Evolutionary conservation across 441 rosid genomes (phyloP).

Genomic region (Cnidoscolus chayamansa): DNA sequence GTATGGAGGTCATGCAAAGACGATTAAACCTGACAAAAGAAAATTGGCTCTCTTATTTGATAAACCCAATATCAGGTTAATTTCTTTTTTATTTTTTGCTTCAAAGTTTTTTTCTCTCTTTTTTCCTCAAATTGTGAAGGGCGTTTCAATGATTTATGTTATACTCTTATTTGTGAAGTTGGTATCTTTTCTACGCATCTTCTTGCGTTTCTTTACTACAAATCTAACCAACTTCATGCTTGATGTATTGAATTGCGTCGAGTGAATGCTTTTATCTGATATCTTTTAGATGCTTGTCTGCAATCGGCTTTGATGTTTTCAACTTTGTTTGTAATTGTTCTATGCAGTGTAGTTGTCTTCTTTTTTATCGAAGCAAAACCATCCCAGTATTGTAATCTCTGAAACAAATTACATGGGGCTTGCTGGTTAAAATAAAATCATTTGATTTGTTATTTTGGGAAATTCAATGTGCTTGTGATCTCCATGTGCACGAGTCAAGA

Average conservation of each 20-base stretch:
- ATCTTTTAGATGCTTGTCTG: neutral
- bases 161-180: neutral
- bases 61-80: conserved; percentile 59
- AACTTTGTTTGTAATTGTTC: neutral
- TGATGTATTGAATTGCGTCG: neutral
- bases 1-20: conserved; percentile 87
- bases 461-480: too few species aligned
- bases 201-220: neutral
- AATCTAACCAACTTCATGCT: neutral
- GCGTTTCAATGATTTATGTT: neutral
- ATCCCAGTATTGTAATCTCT: neutral
- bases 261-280: too few species aligned
- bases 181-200: neutral
- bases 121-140: too few species aligned
- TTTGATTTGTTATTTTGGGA: too few species aligned
- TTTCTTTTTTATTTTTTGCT: conserved; percentile 7
- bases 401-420: neutral
- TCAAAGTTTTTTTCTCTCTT: neutral
- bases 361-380: too few species aligned
- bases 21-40: conserved; percentile 86
- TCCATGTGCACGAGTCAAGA: too few species aligned
- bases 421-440: neutral
- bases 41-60: conserved; percentile 80
- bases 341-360: neutral
- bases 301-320: neutral